A percentile compares a stretch with the other conserved stretches of the same genome.
Conservation (phyloP, 108 stramenopile genomes). For the Conticribra weissflogii region DNA sequence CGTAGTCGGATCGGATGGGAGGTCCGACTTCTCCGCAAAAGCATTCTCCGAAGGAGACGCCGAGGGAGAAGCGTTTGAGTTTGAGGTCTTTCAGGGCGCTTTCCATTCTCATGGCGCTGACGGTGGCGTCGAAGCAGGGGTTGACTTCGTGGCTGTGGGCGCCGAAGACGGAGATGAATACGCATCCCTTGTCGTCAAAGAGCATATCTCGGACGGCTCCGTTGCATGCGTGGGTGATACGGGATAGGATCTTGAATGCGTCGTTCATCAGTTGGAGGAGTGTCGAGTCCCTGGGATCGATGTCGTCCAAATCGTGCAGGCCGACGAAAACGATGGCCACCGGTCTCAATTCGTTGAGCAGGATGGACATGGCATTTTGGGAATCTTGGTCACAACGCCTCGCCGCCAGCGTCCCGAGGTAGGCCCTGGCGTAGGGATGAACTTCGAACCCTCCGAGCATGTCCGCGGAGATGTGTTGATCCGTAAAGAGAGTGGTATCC, state of each 20-base stretch:
- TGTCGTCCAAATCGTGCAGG: constrained; percentile 51
- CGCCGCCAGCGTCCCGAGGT: constrained; percentile 48
- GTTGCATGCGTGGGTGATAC: constrained; percentile 53
- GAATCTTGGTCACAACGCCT: constrained; percentile 47
- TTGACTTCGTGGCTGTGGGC: constrained; percentile 56
- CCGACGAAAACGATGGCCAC: constrained; percentile 56
- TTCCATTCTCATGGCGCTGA: constrained; percentile 55
- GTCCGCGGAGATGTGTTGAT: constrained; percentile 26
- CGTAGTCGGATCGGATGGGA: constrained; percentile 46
- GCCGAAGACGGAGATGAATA: constrained; percentile 60
- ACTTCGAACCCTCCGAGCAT: constrained; percentile 37
- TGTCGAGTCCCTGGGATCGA: constrained; percentile 47
- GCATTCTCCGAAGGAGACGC: constrained; percentile 57
- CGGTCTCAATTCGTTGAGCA: constrained; percentile 49
- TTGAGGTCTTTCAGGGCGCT: constrained; percentile 50
- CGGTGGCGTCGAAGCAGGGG: constrained; percentile 53
- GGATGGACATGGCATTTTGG: constrained; percentile 53
- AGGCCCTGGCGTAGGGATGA: constrained; percentile 41
- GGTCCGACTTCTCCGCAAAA: constrained; percentile 61
- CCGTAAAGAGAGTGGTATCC: constrained; percentile 25
- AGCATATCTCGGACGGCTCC: constrained; percentile 57
- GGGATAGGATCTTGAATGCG: constrained; percentile 49
- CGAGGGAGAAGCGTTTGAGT: constrained; percentile 47
- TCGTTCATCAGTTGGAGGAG: constrained; percentile 50
- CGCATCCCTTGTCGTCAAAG: constrained; percentile 63